Evolutionary conservation across 192 early-diverging fungal genomes (phyloP).

Genomic region (Rhizophagus sp.): DNA sequence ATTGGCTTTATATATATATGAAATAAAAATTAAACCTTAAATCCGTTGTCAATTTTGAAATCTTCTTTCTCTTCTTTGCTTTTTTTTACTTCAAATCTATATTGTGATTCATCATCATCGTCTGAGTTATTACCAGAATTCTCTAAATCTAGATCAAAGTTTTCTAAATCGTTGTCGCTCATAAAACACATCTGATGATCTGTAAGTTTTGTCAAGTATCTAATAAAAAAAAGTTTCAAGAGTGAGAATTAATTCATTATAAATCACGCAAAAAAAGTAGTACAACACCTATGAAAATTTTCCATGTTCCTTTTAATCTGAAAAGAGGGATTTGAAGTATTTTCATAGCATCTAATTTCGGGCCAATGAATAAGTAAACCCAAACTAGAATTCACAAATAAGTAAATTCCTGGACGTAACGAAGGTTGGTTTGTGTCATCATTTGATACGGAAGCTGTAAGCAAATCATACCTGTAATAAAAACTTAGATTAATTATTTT

Average conservation of each 20-base stretch:
- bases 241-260: no score
- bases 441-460: neutral
- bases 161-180: slow-evolving; percentile 21
- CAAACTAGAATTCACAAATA: neutral
- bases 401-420: slow-evolving; percentile 6
- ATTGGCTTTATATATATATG: no score
- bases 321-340: neutral
- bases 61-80: slow-evolving; percentile 25
- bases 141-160: neutral
- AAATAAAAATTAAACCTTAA: no score
- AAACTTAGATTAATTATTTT: neutral
- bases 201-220: slow-evolving; percentile 25
- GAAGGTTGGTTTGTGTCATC: no score
- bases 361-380: slow-evolving; percentile 30
- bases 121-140: neutral
- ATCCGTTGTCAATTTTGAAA: neutral
- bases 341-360: slow-evolving; percentile 28
- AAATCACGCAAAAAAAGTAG: no score
- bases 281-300: slow-evolving; percentile 29
- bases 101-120: neutral
- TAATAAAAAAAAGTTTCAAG: neutral
- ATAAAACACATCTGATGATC: slow-evolving; percentile 30
- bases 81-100: slow-evolving; percentile 14
- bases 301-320: slow-evolving; percentile 30
- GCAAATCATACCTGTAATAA: neutral